Conservation (phyloP, 2,329 filamentous ascomycete species). For the Metarhizium sp. region DNA sequence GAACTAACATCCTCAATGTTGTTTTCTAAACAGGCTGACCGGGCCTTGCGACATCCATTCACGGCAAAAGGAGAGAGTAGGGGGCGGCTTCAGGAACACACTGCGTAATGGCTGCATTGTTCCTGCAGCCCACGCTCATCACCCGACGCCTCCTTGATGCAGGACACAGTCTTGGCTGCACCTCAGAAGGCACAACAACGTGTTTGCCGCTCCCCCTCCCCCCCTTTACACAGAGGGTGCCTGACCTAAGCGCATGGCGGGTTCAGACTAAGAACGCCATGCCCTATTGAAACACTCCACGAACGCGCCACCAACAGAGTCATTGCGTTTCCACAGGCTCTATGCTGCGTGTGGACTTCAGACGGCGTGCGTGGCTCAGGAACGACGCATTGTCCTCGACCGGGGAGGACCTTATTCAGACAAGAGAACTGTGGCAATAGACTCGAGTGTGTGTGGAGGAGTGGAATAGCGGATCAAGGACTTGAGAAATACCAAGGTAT, state of each 20-base stretch:
- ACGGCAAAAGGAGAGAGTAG: too few species aligned
- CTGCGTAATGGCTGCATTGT: neutral
- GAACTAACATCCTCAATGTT: too few species aligned
- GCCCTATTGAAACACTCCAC: neutral
- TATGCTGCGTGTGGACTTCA: neutral
- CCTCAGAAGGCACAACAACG: neutral
- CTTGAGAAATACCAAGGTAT: neutral
- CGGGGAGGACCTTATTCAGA: neutral
- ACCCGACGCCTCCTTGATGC: neutral
- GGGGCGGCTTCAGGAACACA: neutral
- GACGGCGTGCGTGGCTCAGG: neutral
- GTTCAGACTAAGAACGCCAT: neutral
- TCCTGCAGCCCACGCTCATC: neutral
- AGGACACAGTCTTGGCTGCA: neutral
- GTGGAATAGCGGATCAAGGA: neutral
- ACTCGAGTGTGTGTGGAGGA: neutral
- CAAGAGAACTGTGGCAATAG: neutral
- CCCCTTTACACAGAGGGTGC: neutral
- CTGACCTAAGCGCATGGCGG: neutral
- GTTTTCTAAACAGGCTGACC: too few species aligned
- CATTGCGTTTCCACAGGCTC: neutral
- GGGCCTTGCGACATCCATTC: too few species aligned
- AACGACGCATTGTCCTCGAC: neutral
- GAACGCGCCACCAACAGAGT: neutral
- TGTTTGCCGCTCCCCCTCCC: neutral